phyloP scores from a whole-genome alignment of 2,329 filamentous ascomycete genomes.

The Aspergillus sp. region DNA sequence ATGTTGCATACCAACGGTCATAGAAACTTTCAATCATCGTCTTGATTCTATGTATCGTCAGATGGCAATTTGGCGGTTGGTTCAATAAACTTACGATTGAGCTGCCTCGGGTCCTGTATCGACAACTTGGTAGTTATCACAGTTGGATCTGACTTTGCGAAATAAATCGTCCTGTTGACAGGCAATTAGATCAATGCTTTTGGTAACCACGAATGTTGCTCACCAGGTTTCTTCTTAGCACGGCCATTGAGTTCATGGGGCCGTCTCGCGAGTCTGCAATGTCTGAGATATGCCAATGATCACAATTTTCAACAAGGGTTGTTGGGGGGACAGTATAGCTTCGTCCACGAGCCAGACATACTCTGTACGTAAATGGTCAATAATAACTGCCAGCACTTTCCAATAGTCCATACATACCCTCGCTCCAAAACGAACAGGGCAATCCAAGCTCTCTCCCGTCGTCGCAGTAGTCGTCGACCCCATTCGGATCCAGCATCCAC shows the following conservation, averaged over 20 bases:
- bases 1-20: constrained; percentile 57
- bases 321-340: constrained; percentile 63
- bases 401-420: constrained; percentile 39
- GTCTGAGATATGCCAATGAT: constrained; percentile 60
- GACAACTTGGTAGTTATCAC: constrained; percentile 28
- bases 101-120: constrained; percentile 27
- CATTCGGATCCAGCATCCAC: constrained; percentile 55
- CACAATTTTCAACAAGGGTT: constrained; percentile 59
- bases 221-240: constrained; percentile 61
- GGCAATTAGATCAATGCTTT: background rate
- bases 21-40: constrained; percentile 60
- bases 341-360: constrained; percentile 63
- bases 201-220: constrained; percentile 10
- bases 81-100: constrained; percentile 22
- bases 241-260: constrained; percentile 64
- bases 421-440: constrained; percentile 66
- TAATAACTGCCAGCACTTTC: background rate
- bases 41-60: constrained; percentile 39
- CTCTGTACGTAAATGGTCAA: constrained; percentile 30
- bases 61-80: background rate
- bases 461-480: constrained; percentile 55
- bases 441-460: constrained; percentile 64
- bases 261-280: constrained; percentile 62
- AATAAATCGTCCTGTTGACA: constrained; percentile 25
- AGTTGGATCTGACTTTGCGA: constrained; percentile 27